Conservation (phyloP, 768 basidiomycete genomes). For the Pleurotus ostreatus region DNA sequence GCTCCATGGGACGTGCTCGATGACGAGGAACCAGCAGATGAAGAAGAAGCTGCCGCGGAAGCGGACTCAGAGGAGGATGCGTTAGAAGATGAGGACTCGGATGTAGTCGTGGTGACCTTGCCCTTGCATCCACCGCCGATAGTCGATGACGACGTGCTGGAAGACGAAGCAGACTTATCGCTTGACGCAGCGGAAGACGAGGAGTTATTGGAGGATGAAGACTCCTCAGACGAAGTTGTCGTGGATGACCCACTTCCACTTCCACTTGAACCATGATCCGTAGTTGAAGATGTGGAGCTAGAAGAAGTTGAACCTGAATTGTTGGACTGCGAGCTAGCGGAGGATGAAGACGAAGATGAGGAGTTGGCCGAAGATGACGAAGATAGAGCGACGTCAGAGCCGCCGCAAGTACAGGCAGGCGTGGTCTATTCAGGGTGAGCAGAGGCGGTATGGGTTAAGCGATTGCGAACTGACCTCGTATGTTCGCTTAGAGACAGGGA, state of each 20-base stretch:
- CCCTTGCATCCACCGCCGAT: not conserved
- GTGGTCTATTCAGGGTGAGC: too few relatives aligned
- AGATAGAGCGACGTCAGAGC: not conserved
- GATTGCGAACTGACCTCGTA: not conserved
- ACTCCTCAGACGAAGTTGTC: not conserved
- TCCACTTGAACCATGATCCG: not conserved
- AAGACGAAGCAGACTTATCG: not conserved
- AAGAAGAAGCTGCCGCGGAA: not conserved
- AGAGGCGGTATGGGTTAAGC: too few relatives aligned
- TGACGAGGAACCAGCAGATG: conserved; percentile 1
- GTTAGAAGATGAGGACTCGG: not conserved
- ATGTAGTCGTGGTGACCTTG: not conserved
- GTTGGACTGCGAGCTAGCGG: not conserved
- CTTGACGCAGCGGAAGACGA: not conserved
- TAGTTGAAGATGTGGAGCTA: not conserved
- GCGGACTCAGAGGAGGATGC: not conserved
- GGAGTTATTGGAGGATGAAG: not conserved
- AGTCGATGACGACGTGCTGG: not conserved
- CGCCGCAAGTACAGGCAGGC: not conserved
- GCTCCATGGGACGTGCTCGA: not conserved
- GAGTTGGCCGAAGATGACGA: not conserved
- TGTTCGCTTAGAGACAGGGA: conserved; percentile 4
- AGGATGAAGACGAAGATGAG: conserved; percentile 2
- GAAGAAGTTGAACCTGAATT: not conserved
- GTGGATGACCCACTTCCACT: not conserved